phyloP scores from a whole-genome alignment of 73 alveolate species.

The Paramecium tetraurelia region DNA sequence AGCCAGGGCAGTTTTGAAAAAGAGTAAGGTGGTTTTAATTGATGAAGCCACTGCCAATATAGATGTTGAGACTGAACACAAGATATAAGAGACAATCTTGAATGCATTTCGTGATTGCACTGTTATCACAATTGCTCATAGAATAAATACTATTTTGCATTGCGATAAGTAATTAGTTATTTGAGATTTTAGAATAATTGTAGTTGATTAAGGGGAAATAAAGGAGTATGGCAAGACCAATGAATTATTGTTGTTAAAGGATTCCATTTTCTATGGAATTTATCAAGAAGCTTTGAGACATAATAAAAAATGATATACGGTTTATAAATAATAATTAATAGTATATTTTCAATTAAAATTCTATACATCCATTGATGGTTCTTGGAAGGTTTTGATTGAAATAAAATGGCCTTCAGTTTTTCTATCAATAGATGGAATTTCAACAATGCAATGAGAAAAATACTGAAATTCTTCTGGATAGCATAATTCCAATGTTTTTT shows the following conservation, averaged over 20 bases:
- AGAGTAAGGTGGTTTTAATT: conserved; percentile 55
- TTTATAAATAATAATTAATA: not conserved
- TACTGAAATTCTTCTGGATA: conserved; percentile 44
- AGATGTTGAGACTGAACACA: conserved; percentile 72
- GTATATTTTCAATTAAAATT: not conserved
- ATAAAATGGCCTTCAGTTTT: conserved; percentile 26
- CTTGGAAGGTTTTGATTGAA: not conserved
- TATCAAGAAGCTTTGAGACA: conserved; percentile 11
- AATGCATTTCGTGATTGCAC: conserved; percentile 73
- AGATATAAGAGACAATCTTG: conserved; percentile 70
- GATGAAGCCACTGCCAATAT: conserved; percentile 78
- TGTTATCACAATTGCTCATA: conserved; percentile 78
- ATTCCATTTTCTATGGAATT: conserved; percentile 17
- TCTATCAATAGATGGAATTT: conserved; percentile 29
- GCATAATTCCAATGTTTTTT: conserved; percentile 42
- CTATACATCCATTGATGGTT: conserved; percentile 3
- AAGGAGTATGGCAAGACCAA: conserved; percentile 17
- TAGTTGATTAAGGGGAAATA: not conserved
- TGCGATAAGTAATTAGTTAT: conserved; percentile 47
- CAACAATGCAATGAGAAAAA: not conserved
- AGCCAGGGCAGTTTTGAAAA: conserved; percentile 78
- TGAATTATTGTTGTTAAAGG: not conserved
- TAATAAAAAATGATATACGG: not conserved
- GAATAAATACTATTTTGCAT: conserved; percentile 54
- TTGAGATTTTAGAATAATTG: conserved; percentile 6